These are phyloP conservation scores for Chloranthus sessilifolius DNA, from an alignment of 164 flowering plant genomes.

Conservation along the genomic window DNA sequence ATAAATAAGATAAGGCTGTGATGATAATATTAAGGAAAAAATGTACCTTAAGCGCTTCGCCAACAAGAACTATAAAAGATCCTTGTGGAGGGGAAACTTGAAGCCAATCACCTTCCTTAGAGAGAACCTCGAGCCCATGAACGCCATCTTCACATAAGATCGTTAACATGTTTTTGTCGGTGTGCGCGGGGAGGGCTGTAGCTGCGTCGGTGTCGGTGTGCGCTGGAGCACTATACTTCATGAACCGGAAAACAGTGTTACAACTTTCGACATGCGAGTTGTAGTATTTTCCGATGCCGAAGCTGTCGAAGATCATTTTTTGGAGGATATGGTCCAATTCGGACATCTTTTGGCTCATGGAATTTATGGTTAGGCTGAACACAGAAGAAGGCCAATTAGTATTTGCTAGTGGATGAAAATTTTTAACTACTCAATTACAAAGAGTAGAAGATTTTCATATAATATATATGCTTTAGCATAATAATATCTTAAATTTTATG, in stretches of 20 bases:
- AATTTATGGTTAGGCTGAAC: slow-evolving; percentile 18
- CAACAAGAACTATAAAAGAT: slow-evolving; percentile 28
- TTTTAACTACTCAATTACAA: too few relatives aligned
- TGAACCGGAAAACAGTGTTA: slow-evolving; percentile 22
- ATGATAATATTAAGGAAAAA: too few relatives aligned
- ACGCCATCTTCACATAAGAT: slow-evolving; percentile 17
- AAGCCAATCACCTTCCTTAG: slow-evolving; percentile 34
- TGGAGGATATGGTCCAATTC: slow-evolving; percentile 23
- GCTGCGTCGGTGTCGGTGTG: slow-evolving; percentile 10
- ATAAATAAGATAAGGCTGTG: too few relatives aligned
- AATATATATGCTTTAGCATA: too few relatives aligned
- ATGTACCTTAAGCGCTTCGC: slow-evolving; percentile 39
- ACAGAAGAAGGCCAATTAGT: too few relatives aligned
- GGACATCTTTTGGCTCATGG: slow-evolving; percentile 29
- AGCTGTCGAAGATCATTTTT: slow-evolving; percentile 21
- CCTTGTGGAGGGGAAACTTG: slow-evolving; percentile 10
- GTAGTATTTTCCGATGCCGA: slow-evolving; percentile 10
- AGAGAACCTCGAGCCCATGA: slow-evolving; percentile 35
- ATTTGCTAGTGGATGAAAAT: too few relatives aligned
- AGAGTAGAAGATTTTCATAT: too few relatives aligned
- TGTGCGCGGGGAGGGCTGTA: slow-evolving; percentile 34
- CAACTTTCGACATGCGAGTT: slow-evolving; percentile 11
- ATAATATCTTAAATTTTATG: too few relatives aligned
- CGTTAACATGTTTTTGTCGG: slow-evolving; percentile 17
- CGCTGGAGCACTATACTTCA: slow-evolving; percentile 35